Percentiles rank a stretch among this genome's conserved stretches.
Conservation (phyloP, 2,329 filamentous ascomycete species). For the Ascochyta fabae region DNA sequence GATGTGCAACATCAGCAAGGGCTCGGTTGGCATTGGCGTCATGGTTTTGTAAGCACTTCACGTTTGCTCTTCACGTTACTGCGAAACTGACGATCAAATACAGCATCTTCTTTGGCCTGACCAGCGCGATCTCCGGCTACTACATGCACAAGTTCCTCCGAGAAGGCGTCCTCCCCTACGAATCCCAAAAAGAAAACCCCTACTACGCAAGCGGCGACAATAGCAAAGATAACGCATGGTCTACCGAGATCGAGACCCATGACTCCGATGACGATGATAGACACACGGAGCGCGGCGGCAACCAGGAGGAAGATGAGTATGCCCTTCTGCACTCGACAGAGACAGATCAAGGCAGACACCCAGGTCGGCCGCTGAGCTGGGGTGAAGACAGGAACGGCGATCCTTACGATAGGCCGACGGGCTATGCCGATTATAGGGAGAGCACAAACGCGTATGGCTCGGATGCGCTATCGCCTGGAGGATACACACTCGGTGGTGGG, state of each 20-base stretch:
- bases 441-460: constrained; percentile 31
- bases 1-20: constrained; percentile 65
- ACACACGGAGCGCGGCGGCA: constrained; percentile 47
- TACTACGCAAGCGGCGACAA: constrained; percentile 49
- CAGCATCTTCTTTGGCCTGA: constrained; percentile 62
- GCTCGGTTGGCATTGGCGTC: constrained; percentile 62
- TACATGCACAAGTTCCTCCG: constrained; percentile 63
- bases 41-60: constrained; percentile 59
- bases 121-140: constrained; percentile 61
- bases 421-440: constrained; percentile 51
- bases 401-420: constrained; percentile 20
- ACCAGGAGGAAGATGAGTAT: constrained; percentile 59
- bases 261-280: constrained; percentile 51
- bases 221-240: constrained; percentile 53
- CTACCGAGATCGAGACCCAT: constrained; percentile 50
- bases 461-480: constrained; percentile 41
- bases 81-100: not conserved
- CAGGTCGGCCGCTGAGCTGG: constrained; percentile 50
- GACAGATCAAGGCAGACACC: constrained; percentile 50
- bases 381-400: constrained; percentile 40
- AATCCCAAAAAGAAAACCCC: constrained; percentile 51
- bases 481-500: constrained; percentile 26
- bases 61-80: not conserved
- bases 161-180: constrained; percentile 61
- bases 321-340: constrained; percentile 55